These are phyloP conservation scores for Annona cherimola DNA, from an alignment of 164 flowering plant genomes.

Conservation along the genomic window DNA sequence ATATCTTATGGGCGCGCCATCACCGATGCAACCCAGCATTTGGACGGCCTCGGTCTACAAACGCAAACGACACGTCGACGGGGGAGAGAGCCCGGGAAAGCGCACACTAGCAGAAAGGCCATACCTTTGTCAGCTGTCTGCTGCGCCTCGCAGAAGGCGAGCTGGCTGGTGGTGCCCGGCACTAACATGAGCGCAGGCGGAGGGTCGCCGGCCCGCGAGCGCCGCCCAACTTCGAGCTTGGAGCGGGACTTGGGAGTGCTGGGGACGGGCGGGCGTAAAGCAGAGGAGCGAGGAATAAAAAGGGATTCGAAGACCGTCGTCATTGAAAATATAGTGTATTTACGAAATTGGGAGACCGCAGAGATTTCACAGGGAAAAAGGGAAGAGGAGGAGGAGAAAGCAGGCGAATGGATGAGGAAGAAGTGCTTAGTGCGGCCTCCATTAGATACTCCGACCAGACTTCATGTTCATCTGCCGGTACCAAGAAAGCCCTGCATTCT, in stretches of 20 bases:
- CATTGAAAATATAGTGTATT: not conserved
- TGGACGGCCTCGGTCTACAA: not conserved
- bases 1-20: too few relatives aligned
- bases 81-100: not conserved
- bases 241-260: conserved; percentile 1
- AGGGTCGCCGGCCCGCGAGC: not conserved
- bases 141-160: conserved; percentile 4
- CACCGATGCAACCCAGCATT: not conserved
- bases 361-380: not conserved
- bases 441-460: too few relatives aligned
- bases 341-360: not conserved
- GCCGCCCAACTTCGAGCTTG: not conserved
- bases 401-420: not conserved
- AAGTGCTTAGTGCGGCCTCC: too few relatives aligned
- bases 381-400: not conserved
- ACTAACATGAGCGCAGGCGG: not conserved
- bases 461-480: too few relatives aligned
- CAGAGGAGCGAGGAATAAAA: not conserved
- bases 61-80: too few relatives aligned
- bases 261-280: not conserved
- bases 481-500: too few relatives aligned
- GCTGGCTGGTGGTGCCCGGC: not conserved
- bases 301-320: conserved; percentile 11
- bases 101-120: not conserved
- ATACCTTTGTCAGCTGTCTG: conserved; percentile 8